Evolutionary conservation across 140 eudicot genomes (phyloP).

Genomic region (Cichorium intybus): DNA sequence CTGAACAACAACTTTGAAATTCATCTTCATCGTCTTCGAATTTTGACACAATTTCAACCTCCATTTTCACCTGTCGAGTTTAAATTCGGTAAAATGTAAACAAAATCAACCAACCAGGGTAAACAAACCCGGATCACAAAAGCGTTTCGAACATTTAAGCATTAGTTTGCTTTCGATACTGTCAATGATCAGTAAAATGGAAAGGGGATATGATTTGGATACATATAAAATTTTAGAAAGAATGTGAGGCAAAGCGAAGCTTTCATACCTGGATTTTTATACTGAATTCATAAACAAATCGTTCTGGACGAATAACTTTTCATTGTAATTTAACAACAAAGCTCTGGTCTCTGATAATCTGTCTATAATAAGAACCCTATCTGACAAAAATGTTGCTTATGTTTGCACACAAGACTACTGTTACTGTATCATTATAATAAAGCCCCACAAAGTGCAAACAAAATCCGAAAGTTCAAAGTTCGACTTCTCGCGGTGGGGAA

Average conservation of each 20-base stretch:
- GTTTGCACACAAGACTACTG: conserved; percentile 4
- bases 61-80: conserved; percentile 30
- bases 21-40: conserved; percentile 73
- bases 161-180: not conserved
- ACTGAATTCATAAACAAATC: conserved; percentile 23
- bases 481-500: conserved; percentile 33
- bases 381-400: conserved; percentile 23
- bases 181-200: conserved; percentile 1
- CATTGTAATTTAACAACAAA: conserved; percentile 14
- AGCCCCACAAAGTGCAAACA: not conserved
- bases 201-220: not conserved
- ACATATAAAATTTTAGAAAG: not conserved
- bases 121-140: conserved; percentile 16
- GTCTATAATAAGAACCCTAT: conserved; percentile 24
- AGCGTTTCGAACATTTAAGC: not conserved
- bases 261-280: conserved; percentile 31
- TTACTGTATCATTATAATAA: not conserved
- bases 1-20: conserved; percentile 66
- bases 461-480: conserved; percentile 22
- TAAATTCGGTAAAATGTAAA: conserved; percentile 6
- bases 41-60: conserved; percentile 28
- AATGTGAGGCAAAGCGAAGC: conserved; percentile 19
- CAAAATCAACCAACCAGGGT: conserved; percentile 17
- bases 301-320: conserved; percentile 22
- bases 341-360: conserved; percentile 1